Evolutionary conservation across 768 basidiomycete species (phyloP), one percentile per base, ranked within the genome.

Genomic region (Phylloporus rhodoxanthus): DNA sequence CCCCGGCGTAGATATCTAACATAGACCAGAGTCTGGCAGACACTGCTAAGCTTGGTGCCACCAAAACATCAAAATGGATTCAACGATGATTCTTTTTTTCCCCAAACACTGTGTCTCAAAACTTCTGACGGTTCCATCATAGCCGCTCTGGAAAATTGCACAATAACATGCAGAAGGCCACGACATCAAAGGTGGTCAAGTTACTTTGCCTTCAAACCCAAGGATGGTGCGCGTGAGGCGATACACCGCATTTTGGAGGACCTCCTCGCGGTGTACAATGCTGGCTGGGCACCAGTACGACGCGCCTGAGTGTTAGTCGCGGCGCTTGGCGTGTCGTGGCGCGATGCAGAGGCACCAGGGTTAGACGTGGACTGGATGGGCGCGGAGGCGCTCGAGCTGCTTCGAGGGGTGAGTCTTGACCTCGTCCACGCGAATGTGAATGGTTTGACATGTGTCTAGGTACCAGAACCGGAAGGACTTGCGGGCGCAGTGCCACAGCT

Each of bases 271-370:
- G 60, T 81, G 0, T 92, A 90, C 55, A 57, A 64, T 44, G 52
- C 64, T 0, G 60, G 57, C 5, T 66, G 69, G 15, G 76, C 77
- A 68, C 83, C 86, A 1, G 60, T 89, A 29, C 68, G 82, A 47
- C 70, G 82, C 14, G 77, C 81, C 1, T 77, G 84, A 50, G 69
- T 81, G 14, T 56, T 86, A 29, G 47, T 85, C 7, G 70, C 76
- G 26, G 71, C 70, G 49, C 65, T 91, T 54, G 79, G 84, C 33
- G 69, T 80, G 48, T 47, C 51, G 5, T 67, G 66, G 66, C 61
- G 56, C 65, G 59, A 67, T 32, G 52, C 61, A 30, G 58, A 51
- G 28, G 50, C 54, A 45, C 63, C 47, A 55, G 58, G 10, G 8
- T 47, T 56, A 8, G 63, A 57, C 47, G 63, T 70, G 23, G 65